Evolutionary conservation across 169 alveolate genomes (phyloP).

Genomic region (Cryptosporidium parvum): DNA sequence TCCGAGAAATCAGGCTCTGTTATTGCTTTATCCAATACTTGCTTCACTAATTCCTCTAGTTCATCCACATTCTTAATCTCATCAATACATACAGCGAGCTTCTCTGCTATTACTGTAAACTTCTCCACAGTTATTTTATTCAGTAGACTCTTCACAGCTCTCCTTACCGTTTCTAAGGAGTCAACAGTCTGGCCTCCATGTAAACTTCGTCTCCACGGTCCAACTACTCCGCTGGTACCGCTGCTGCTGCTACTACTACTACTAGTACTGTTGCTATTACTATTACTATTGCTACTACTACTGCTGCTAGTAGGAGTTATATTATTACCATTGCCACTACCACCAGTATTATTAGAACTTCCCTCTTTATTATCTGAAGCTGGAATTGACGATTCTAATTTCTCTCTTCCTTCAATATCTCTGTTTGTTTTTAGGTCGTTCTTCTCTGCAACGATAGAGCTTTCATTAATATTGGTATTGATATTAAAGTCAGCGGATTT

Average conservation of each 20-base stretch:
- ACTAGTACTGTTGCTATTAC: neutral
- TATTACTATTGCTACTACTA: neutral
- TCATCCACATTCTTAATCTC: slow-evolving; percentile 82
- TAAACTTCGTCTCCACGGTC: slow-evolving; percentile 48
- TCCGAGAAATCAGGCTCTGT: slow-evolving; percentile 93
- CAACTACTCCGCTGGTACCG: neutral
- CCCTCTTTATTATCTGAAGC: neutral
- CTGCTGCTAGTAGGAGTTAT: neutral
- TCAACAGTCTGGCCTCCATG: slow-evolving; percentile 61
- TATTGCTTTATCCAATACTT: slow-evolving; percentile 88
- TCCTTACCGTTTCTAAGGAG: slow-evolving; percentile 83
- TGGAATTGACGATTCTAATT: neutral
- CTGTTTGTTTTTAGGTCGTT: neutral
- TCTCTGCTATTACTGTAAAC: slow-evolving; percentile 89
- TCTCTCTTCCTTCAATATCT: neutral
- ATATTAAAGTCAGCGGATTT: neutral
- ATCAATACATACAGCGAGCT: slow-evolving; percentile 87
- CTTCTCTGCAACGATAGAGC: neutral
- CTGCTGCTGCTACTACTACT: neutral
- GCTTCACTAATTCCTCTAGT: slow-evolving; percentile 84
- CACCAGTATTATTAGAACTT: neutral
- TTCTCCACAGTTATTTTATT: slow-evolving; percentile 91
- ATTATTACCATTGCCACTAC: neutral
- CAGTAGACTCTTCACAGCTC: slow-evolving; percentile 87
- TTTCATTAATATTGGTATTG: too few species aligned